Conservation (phyloP, 306 rosid species). For the Cicer judaicum region DNA sequence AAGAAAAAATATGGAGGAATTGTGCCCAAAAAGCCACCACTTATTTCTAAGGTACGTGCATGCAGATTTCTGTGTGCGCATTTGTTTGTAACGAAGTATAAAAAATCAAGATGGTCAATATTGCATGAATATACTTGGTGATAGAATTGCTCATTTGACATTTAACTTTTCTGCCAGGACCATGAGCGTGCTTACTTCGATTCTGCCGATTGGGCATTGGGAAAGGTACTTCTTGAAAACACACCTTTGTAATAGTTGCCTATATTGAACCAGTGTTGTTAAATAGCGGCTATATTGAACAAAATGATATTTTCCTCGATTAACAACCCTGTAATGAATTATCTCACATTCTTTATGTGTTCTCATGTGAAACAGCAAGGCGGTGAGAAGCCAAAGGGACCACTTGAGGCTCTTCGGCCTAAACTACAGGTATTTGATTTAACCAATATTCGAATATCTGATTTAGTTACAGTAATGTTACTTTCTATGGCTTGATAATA, state of each 20-base stretch:
- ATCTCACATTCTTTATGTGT: constrained; percentile 37
- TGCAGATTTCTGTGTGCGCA: constrained; percentile 28
- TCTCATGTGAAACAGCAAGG: constrained; percentile 76
- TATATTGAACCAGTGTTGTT: not conserved
- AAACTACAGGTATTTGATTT: constrained; percentile 74
- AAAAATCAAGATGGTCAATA: constrained; percentile 18
- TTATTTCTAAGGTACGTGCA: constrained; percentile 73
- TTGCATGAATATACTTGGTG: constrained; percentile 10
- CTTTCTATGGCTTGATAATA: constrained; percentile 28
- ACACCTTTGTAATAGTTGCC: constrained; percentile 22
- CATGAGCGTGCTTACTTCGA: constrained; percentile 98
- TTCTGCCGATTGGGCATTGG: constrained; percentile 99
- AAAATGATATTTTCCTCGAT: not conserved
- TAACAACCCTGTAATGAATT: constrained; percentile 10
- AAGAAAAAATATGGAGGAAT: constrained; percentile 97
- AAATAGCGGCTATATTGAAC: not conserved
- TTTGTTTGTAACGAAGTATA: constrained; percentile 7
- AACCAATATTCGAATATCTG: constrained; percentile 14
- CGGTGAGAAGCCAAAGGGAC: constrained; percentile 95
- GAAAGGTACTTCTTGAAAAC: constrained; percentile 70
- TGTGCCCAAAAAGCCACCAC: constrained; percentile 86
- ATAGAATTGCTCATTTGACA: constrained; percentile 30
- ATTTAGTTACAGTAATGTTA: not conserved
- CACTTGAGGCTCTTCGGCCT: constrained; percentile 94
- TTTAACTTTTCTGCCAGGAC: constrained; percentile 62